Base-by-base conservation (phyloP, 2,329 filamentous ascomycete genomes). In the Dryadomyces quercivorus region DNA sequence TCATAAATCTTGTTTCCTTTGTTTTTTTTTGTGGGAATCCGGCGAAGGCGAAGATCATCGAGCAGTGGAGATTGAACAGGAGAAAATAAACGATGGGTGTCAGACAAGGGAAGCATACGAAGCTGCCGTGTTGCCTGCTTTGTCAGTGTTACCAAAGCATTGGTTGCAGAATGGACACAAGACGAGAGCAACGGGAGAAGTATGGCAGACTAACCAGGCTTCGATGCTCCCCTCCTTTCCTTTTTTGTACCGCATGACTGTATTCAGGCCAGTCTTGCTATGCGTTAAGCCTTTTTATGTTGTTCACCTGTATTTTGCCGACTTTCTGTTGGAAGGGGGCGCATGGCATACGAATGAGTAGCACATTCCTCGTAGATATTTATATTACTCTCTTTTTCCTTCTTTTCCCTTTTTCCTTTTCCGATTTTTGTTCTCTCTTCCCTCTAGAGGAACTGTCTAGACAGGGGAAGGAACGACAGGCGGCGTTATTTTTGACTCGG, bases 291-390 rank as follows among this genome's bases (percentile, higher is more conserved):
- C 20, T 40, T 34, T 40, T 38, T 26, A 3, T 40, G 26, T 20
- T 20, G 12, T 34, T 38, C n/a, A 38, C 8, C 6, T 53, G 34
- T 40, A 2, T 48, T 43, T 49, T 49, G 52, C 52, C 47, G 51
- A 42, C 21, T 49, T 42, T 50, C 40, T 50, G 26, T 51, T 36
- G 52, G 38, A 13, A 34, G n/a, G 52, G 52, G 18, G 42, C 46
- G 21, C 46, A 50, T 45, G 52, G 38, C 46, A 50, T 50, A 50
- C 38, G 52, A 54, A 43, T 34, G 52, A 18, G 34, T 21, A 43
- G 12, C 44, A 42, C 31, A 21, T 26, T 52, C 45, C 21, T 53
- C 26, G 26, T 40, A 40, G 36, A 40, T 45, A 22, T 26, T 44
- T 54, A 34, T 54, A 50, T 16, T 8, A n/a, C 16, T 12, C n/a